These are phyloP conservation scores for Arachis hypogaea DNA, from an alignment of 306 rosid species.

Conservation along the genomic window DNA sequence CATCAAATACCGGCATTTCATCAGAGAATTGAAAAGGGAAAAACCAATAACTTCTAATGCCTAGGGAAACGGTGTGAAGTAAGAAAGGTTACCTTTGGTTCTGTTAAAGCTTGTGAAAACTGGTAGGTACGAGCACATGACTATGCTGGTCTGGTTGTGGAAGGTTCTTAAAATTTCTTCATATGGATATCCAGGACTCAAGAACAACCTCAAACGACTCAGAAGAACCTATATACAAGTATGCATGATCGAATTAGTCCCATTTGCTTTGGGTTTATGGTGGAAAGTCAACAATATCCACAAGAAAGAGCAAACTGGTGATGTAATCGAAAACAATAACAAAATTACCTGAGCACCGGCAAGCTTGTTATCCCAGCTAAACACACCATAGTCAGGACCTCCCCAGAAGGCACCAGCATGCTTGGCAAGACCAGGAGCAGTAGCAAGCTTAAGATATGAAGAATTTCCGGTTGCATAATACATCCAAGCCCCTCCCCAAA, in stretches of 20 bases:
- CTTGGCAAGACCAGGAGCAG: constrained; percentile 81
- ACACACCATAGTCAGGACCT: constrained; percentile 88
- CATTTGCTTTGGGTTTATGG: background rate
- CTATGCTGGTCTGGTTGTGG: constrained; percentile 90
- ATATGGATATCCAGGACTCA: constrained; percentile 99
- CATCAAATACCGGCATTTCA: constrained; percentile 30
- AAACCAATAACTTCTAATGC: background rate
- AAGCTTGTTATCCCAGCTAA: constrained; percentile 99
- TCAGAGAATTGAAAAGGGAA: constrained; percentile 32
- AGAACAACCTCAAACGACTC: constrained; percentile 94
- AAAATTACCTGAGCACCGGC: constrained; percentile 93
- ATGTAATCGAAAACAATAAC: background rate
- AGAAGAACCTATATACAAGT: constrained; percentile 75
- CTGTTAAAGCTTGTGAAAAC: constrained; percentile 84
- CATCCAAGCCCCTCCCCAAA: constrained; percentile 99
- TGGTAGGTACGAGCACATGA: constrained; percentile 98
- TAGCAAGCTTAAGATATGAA: constrained; percentile 85
- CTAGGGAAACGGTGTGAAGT: constrained; percentile 10
- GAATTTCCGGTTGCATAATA: constrained; percentile 93
- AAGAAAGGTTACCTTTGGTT: constrained; percentile 71
- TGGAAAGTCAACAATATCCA: background rate
- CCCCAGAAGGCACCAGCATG: constrained; percentile 99
- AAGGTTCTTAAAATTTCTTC: constrained; percentile 93
- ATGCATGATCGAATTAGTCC: constrained; percentile 30
- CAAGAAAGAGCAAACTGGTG: constrained; percentile 14